Conservation (phyloP, 305 asterid species). For the Fraxinus greggii region DNA sequence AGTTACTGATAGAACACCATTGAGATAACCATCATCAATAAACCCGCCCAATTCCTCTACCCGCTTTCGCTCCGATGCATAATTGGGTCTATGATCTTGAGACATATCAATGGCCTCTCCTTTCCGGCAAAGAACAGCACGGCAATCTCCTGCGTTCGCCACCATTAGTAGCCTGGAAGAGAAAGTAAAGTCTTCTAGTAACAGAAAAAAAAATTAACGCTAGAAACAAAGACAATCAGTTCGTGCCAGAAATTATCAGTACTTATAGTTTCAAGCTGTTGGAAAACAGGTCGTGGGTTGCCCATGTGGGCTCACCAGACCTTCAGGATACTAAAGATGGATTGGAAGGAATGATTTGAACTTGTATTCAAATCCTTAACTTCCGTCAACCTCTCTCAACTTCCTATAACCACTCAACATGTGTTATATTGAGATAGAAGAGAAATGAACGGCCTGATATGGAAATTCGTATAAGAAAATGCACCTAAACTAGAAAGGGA, state of each 20-base stretch:
- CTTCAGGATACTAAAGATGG: too few species aligned
- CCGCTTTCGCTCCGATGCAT: slow-evolving; percentile 48
- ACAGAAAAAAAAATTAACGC: not conserved
- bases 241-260: not conserved
- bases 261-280: not conserved
- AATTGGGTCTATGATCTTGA: slow-evolving; percentile 64
- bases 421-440: too few species aligned
- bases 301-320: too few species aligned
- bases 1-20: slow-evolving; percentile 68
- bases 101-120: slow-evolving; percentile 78
- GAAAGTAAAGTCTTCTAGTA: not conserved
- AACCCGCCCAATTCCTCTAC: slow-evolving; percentile 72
- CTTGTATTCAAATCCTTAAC: too few species aligned
- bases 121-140: slow-evolving; percentile 80
- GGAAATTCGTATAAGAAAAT: too few species aligned
- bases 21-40: slow-evolving; percentile 71
- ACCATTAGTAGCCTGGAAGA: slow-evolving; percentile 66
- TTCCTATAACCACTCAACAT: too few species aligned
- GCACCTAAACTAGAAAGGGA: too few species aligned
- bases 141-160: slow-evolving; percentile 76
- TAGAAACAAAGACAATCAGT: not conserved
- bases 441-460: too few species aligned
- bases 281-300: not conserved
- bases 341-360: too few species aligned
- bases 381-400: too few species aligned